Base-by-base conservation (phyloP, 2,329 filamentous ascomycete species). In the Ceratocystiopsis minuta region DNA sequence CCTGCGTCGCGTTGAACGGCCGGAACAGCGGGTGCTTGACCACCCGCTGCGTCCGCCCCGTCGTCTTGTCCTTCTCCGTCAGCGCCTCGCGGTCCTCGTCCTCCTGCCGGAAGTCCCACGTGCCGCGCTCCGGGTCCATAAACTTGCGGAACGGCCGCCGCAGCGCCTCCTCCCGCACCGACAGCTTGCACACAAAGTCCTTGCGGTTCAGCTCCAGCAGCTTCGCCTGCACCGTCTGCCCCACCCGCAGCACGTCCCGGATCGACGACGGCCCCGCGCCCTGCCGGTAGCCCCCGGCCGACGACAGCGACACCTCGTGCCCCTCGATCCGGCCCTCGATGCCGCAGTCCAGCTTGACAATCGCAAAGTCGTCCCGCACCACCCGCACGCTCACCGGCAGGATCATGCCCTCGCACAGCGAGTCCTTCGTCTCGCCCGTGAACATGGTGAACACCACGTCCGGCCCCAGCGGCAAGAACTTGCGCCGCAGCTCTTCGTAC, bases 11-110 rank as follows among this genome's bases (percentile, higher is more conserved):
- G 60, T 93, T 95, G 69, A 92, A 96, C 0, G 86, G 80, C 51
- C 80, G 82, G 72, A 96, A 98, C 15, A 96, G 74, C 20, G 90
- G 88, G 56, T 98, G 90, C 60, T 98, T 98, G 65, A 98, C 90
- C 45, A 98, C 90, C 57, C 90, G 77, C 58, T 93, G 85, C 3
- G 83, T 80, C 39, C 90, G 83, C 14, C 84, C 86, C 16, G 83
- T 83, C 12, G 75, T 74, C 55, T 84, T 81, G 54, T 90, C 85
- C 62, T 87, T 93, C 58, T 92, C 85, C 43, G 80, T 76, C 48
- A 90, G 66, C 44, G 83, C 78, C 43, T 93, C 86, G 55, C 75
- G 79, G 55, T 96, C 90, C 37, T 77, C 72, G 16, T 73, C 69
- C 60, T 98, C 90, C 51, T 85, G 77, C 3, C 70, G 65, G 48